Conservation (phyloP, 2,329 filamentous ascomycete genomes). For the Xylariaceae sp. region DNA sequence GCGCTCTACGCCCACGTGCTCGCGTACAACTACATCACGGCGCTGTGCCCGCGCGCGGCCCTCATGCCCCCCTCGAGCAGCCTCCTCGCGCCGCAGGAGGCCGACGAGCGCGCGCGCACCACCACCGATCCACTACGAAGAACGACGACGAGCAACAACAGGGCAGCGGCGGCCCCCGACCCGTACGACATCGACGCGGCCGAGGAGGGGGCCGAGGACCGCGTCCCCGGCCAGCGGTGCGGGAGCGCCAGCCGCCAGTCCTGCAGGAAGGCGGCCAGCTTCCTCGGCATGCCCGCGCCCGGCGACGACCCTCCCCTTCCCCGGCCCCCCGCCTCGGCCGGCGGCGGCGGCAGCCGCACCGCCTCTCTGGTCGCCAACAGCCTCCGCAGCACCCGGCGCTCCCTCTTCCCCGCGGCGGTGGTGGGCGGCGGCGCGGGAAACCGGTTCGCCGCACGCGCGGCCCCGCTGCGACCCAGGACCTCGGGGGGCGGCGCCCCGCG, state of each 20-base stretch:
- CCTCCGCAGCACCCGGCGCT: constrained; percentile 1
- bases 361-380: constrained; percentile 5
- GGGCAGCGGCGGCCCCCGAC: background rate
- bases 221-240: background rate
- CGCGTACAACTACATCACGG: constrained; percentile 49
- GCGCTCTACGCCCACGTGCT: constrained; percentile 52
- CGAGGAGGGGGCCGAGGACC: constrained; percentile 4
- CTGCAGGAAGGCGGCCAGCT: constrained; percentile 38
- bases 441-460: background rate
- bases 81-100: background rate
- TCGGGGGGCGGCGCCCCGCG: too few relatives aligned
- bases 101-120: background rate
- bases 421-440: constrained; percentile 1
- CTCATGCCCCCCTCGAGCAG: constrained; percentile 7
- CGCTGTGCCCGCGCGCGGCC: constrained; percentile 24
- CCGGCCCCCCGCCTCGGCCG: constrained; percentile 7
- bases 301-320: constrained; percentile 8
- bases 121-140: too few relatives aligned
- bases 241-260: constrained; percentile 17
- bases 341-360: constrained; percentile 6
- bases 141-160: background rate
- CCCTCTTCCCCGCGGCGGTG: constrained; percentile 1
- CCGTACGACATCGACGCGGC: background rate
- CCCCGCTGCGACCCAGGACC: too few relatives aligned
- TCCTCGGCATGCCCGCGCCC: constrained; percentile 37